Percentiles rank a stretch among this genome's conserved stretches.
Conservation (phyloP, 306 rosid species). For the Casuarina cunninghamiana region DNA sequence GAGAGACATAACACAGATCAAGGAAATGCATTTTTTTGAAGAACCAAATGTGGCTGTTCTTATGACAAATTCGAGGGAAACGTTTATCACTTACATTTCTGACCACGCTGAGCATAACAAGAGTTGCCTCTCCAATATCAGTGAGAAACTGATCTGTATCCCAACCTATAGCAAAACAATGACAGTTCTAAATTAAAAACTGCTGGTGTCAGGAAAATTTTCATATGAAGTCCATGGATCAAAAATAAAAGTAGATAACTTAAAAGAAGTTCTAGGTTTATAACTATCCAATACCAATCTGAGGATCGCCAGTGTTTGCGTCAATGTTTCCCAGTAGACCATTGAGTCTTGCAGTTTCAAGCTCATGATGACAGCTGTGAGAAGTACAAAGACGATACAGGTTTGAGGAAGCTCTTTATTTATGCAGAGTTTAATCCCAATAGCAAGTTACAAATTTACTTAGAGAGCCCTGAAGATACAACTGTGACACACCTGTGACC, state of each 20-base stretch:
- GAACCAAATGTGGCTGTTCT: background rate
- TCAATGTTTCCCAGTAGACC: constrained; percentile 87
- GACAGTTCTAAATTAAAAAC: constrained; percentile 25
- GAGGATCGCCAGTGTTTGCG: constrained; percentile 98
- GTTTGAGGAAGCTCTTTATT: constrained; percentile 20
- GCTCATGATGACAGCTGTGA: constrained; percentile 87
- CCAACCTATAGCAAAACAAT: constrained; percentile 63
- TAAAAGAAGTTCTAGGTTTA: background rate
- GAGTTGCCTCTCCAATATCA: constrained; percentile 83
- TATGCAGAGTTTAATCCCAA: constrained; percentile 10
- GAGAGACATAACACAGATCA: background rate
- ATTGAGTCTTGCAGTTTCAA: constrained; percentile 93
- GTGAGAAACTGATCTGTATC: constrained; percentile 95
- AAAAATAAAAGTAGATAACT: background rate
- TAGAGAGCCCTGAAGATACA: background rate
- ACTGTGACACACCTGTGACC: constrained; percentile 77
- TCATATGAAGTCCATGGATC: background rate
- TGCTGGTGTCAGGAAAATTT: background rate
- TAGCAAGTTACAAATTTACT: constrained; percentile 10
- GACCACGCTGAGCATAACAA: constrained; percentile 83
- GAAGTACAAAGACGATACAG: constrained; percentile 8
- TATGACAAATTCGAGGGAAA: constrained; percentile 2
- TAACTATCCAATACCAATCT: constrained; percentile 56
- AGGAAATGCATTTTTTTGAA: background rate
- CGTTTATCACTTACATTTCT: constrained; percentile 53